Evolutionary conservation across 495 filamentous ascomycete species (phyloP), one percentile per base, ranked within the genome.

Genomic region (Clavariopsis aquatica): DNA sequence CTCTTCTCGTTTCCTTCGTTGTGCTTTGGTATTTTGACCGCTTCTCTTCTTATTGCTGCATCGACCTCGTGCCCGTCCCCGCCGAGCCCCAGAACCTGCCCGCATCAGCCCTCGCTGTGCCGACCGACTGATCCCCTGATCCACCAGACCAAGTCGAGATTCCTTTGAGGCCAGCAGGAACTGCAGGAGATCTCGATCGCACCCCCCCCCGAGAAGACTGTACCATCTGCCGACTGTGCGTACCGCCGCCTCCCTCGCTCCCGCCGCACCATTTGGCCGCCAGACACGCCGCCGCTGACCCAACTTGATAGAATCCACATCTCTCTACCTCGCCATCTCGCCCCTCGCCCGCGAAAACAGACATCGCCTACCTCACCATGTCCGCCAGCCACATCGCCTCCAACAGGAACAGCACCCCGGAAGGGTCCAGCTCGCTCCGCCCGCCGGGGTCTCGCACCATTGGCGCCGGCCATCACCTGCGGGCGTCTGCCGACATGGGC

Each of bases 371-470:
- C 49, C 10, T 29, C 78, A 83, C 80, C 70, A 86, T 86, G 82
- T 87, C 85, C 68, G 82, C 83, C 69, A 84, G 75, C 68, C 83
- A 88, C 72, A 83, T 74, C 23, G 63, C 71, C 76, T 90, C 90
- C 69, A 97, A 98, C 78, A 89, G 94, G 72, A 97, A 98, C 78
- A 96, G 93, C 83, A 98, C 93, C 49, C 94, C 94, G 29, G 95
- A 97, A 78, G 90, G 90, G 36, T 72, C 71, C 13, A 82, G 77
- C 72, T 95, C 94, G 41, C 89, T 89, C 49, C 86, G 97, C 70
- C 90, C 93, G 58, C 94, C 94, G n/a, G 91, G 92, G 12, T 87
- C 90, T 4, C 89, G 91, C 67, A 86, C 88, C 29, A 83, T 93
- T 62, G 89, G 85, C 53, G 80, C 88, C 53, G 88, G 89, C 52